Evolutionary conservation across 305 asterid species (phyloP).

Genomic region (Fraxinus velutina): DNA sequence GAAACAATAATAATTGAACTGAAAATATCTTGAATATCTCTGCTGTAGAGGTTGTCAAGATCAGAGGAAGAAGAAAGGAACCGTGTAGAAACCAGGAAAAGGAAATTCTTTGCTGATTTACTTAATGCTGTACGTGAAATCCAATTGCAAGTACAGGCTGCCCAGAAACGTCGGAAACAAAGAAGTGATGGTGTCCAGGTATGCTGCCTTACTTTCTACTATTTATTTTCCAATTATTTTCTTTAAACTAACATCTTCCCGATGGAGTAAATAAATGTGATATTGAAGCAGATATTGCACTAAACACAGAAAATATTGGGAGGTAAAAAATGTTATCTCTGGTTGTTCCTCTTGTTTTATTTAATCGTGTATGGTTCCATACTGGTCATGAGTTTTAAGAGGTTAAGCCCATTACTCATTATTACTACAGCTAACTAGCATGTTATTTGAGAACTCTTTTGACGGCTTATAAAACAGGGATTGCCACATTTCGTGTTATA

Average conservation of each 20-base stretch:
- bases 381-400: conserved; percentile 4
- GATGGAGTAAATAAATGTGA: conserved; percentile 1
- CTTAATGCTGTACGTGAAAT: conserved; percentile 91
- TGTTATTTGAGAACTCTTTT: background rate
- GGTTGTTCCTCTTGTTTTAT: conserved; percentile 7
- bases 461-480: background rate
- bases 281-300: conserved; percentile 11
- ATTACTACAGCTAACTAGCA: background rate
- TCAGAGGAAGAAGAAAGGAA: conserved; percentile 88
- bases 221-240: conserved; percentile 5
- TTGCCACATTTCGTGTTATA: background rate
- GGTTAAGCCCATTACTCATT: background rate
- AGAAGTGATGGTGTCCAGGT: conserved; percentile 97
- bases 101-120: conserved; percentile 85
- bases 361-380: background rate
- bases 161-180: conserved; percentile 91
- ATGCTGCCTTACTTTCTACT: conserved; percentile 29
- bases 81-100: conserved; percentile 75
- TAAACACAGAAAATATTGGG: background rate
- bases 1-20: conserved; percentile 13
- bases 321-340: background rate
- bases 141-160: conserved; percentile 82
- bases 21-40: conserved; percentile 13
- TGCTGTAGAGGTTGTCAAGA: conserved; percentile 77
- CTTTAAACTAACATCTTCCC: conserved; percentile 17